These are phyloP conservation scores for Puya raimondii DNA, from an alignment of 176 grass and related monocot genomes.

Conservation along the genomic window DNA sequence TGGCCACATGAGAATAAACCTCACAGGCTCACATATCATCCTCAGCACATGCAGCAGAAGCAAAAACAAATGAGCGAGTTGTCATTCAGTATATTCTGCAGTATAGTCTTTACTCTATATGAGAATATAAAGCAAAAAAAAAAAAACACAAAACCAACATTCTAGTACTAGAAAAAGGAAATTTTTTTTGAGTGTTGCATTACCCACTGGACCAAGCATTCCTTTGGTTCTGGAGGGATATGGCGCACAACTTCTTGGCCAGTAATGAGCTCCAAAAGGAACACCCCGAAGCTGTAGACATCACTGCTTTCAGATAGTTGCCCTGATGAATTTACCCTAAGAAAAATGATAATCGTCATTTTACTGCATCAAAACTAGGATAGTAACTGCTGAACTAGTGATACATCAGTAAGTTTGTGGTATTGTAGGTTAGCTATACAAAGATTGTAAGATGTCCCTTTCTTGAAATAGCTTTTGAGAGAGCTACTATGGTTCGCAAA, in stretches of 20 bases:
- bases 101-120: too few species aligned
- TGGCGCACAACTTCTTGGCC: conserved; percentile 38
- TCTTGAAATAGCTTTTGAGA: too few species aligned
- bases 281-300: conserved; percentile 82
- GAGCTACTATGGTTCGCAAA: too few species aligned
- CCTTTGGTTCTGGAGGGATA: conserved; percentile 30
- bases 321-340: conserved; percentile 28
- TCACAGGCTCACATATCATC: too few species aligned
- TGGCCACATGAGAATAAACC: too few species aligned
- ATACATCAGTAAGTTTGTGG: too few species aligned
- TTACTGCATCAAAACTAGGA: conserved; percentile 3
- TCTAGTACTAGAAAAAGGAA: not conserved
- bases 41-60: too few species aligned
- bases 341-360: not conserved
- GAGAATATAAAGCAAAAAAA: too few species aligned
- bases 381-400: not conserved
- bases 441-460: too few species aligned
- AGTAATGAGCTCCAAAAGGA: conserved; percentile 82
- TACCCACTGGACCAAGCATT: conserved; percentile 48
- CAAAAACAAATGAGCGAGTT: too few species aligned
- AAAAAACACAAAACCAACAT: not conserved
- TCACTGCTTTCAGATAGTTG: conserved; percentile 71
- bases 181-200: conserved; percentile 19
- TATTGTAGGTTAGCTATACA: too few species aligned
- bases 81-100: too few species aligned